phyloP scores from a whole-genome alignment of 2,329 filamentous ascomycete species.

The Ampelomyces quisqualis region DNA sequence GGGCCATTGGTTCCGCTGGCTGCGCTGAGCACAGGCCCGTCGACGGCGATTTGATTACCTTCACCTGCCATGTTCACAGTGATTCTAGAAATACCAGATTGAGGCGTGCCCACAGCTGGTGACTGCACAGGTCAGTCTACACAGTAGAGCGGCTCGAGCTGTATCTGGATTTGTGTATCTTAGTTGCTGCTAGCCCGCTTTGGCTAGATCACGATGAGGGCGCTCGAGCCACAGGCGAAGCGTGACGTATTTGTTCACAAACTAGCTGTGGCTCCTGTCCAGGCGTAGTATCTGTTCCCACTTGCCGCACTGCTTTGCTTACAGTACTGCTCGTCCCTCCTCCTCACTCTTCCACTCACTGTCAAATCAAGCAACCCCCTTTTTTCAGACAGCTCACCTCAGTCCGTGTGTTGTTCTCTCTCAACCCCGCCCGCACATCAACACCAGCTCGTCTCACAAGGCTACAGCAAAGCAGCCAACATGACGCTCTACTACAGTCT shows the following conservation, averaged over 20 bases:
- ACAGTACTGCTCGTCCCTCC: conserved; percentile 7
- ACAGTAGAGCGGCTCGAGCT: conserved; percentile 2
- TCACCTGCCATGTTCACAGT: conserved; percentile 19
- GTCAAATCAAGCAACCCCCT: background rate
- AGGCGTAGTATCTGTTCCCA: conserved; percentile 20
- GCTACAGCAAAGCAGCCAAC: conserved; percentile 44
- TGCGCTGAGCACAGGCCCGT: conserved; percentile 14
- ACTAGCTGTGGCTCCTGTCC: conserved; percentile 26
- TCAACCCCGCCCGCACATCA: conserved; percentile 28
- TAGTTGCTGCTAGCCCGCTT: conserved; percentile 14
- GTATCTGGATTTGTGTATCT: conserved; percentile 18
- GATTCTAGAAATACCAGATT: no score
- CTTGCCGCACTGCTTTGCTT: conserved; percentile 16
- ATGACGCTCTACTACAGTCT: conserved; percentile 72
- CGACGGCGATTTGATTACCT: conserved; percentile 9
- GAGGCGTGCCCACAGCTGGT: no score
- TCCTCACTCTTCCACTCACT: conserved; percentile 3
- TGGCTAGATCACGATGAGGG: conserved; percentile 16
- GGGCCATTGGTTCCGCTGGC: conserved; percentile 18
- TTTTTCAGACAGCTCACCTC: background rate
- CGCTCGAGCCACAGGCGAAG: conserved; percentile 20
- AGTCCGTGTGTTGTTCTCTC: conserved; percentile 4
- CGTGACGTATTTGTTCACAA: conserved; percentile 39
- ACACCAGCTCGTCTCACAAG: conserved; percentile 15
- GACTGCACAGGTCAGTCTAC: no score